Evolutionary conservation across 2,329 filamentous ascomycete species (phyloP).

Genomic region (Talaromyces sp.): DNA sequence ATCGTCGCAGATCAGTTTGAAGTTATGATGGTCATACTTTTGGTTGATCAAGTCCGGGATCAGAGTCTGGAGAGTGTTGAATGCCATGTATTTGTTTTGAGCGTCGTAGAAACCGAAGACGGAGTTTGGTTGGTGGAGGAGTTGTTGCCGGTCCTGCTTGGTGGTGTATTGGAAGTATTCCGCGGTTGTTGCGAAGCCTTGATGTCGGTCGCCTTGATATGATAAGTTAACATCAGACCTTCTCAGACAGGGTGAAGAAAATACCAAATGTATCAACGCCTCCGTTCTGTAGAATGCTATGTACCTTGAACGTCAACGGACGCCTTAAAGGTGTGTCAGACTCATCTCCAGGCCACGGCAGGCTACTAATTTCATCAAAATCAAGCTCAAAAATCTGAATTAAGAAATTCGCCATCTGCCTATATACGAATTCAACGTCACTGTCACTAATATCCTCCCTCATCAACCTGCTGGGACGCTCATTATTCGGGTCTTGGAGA

Average conservation of each 20-base stretch:
- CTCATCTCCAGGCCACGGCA: neutral
- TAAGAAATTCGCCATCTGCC: neutral
- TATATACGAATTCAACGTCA: slow-evolving; percentile 4
- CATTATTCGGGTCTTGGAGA: neutral
- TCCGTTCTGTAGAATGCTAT: slow-evolving; percentile 11
- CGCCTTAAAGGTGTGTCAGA: neutral
- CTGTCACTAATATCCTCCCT: slow-evolving; percentile 5
- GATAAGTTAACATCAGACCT: neutral
- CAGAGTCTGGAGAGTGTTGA: neutral
- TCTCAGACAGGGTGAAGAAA: neutral
- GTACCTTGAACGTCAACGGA: slow-evolving; percentile 10
- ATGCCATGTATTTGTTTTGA: neutral
- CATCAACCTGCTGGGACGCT: neutral
- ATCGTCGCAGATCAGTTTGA: slow-evolving; percentile 42
- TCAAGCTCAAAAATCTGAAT: slow-evolving; percentile 5
- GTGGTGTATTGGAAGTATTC: slow-evolving; percentile 9
- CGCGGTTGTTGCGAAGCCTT: slow-evolving; percentile 2
- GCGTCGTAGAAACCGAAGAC: slow-evolving; percentile 7
- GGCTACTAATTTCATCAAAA: neutral
- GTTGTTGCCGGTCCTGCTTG: slow-evolving; percentile 6
- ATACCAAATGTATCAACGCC: slow-evolving; percentile 14
- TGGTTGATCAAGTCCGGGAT: neutral
- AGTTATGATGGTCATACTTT: slow-evolving; percentile 32
- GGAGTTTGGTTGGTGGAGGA: slow-evolving; percentile 9
- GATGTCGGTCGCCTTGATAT: neutral